phyloP scores from a whole-genome alignment of 371 early-diverging fungal species.

The Lichtheimia hyalospora region DNA sequence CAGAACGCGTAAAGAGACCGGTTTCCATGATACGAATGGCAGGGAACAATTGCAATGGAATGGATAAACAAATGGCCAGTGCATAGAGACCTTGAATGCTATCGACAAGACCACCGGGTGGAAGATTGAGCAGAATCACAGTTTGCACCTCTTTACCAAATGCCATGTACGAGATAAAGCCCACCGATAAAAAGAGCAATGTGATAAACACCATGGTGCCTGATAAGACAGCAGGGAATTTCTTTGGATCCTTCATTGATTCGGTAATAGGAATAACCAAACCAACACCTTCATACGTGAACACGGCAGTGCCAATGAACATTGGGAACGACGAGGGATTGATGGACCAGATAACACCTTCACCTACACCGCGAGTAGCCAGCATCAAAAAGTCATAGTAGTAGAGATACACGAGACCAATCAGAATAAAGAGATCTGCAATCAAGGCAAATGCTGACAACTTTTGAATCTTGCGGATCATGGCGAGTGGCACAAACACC shows the following conservation, averaged over 20 bases:
- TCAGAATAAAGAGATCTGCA: conserved; percentile 82
- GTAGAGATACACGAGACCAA: conserved; percentile 81
- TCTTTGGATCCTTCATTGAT: conserved; percentile 82
- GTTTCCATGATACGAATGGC: conserved; percentile 85
- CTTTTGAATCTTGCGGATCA: conserved; percentile 82
- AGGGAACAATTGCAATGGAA: conserved; percentile 88
- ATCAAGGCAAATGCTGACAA: conserved; percentile 79
- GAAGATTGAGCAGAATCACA: conserved; percentile 79
- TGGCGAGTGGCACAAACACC: conserved; percentile 78
- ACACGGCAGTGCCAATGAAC: conserved; percentile 88
- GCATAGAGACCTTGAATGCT: conserved; percentile 78
- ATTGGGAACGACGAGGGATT: conserved; percentile 68
- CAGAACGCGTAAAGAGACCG: conserved; percentile 62
- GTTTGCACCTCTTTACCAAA: conserved; percentile 82
- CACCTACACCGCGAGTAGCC: conserved; percentile 53
- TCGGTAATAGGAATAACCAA: conserved; percentile 69
- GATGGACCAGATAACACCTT: conserved; percentile 46
- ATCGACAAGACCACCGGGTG: conserved; percentile 57
- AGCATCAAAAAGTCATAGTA: conserved; percentile 74
- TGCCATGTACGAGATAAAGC: conserved; percentile 75
- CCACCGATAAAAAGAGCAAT: conserved; percentile 69
- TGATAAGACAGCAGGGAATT: conserved; percentile 74
- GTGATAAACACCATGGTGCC: conserved; percentile 73
- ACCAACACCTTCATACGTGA: conserved; percentile 90
- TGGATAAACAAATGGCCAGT: conserved; percentile 81